These are phyloP conservation scores for Gentiana macrophylla DNA, from an alignment of 257 asterid genomes.

Conservation along the genomic window DNA sequence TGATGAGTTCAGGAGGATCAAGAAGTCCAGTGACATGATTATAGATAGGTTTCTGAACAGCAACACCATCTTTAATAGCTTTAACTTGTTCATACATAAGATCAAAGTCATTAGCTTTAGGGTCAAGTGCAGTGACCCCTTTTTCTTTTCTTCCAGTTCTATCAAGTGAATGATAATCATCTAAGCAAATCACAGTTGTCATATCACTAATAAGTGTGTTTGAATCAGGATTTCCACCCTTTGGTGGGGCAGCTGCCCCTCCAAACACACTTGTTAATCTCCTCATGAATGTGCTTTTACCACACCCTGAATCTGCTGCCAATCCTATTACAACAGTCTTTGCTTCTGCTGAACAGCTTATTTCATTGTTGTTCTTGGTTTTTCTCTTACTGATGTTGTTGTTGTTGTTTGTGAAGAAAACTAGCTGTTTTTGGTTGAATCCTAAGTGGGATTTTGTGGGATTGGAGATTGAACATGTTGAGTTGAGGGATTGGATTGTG, in stretches of 20 bases:
- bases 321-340: conserved; percentile 75
- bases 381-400: conserved; percentile 14
- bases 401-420: conserved; percentile 27
- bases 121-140: conserved; percentile 94
- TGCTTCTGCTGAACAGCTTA: conserved; percentile 50
- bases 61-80: conserved; percentile 57
- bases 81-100: conserved; percentile 91
- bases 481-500: conserved; percentile 65
- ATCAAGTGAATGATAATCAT: conserved; percentile 92
- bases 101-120: conserved; percentile 78
- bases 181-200: conserved; percentile 87
- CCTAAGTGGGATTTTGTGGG: conserved; percentile 58
- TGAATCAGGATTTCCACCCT: conserved; percentile 92
- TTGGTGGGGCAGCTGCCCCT: conserved; percentile 96
- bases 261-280: conserved; percentile 94
- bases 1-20: conserved; percentile 82
- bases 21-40: conserved; percentile 81
- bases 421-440: conserved; percentile 44
- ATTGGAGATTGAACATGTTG: conserved; percentile 56
- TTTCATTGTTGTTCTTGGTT: conserved; percentile 2
- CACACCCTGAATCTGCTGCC: conserved; percentile 95
- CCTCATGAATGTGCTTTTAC: conserved; percentile 96
- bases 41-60: conserved; percentile 80
- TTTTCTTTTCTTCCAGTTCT: conserved; percentile 82
- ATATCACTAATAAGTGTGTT: conserved; percentile 82